Evolutionary conservation across 305 asterid species (phyloP), one percentile per base, ranked within the genome.

Genomic region (Fraxinus sp.): DNA sequence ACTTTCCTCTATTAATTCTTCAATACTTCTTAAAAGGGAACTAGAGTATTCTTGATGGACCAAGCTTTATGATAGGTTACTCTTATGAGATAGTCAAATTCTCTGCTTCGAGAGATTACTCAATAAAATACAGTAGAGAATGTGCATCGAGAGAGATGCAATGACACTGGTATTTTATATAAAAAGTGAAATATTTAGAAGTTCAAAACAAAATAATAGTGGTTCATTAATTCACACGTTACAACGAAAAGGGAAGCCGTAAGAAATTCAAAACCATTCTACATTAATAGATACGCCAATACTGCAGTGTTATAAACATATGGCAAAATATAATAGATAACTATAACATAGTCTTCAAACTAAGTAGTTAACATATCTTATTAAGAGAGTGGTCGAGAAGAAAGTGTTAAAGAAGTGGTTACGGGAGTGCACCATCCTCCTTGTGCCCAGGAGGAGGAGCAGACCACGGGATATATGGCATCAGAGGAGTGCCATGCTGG

Each of bases 401-500:
- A 28, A 28, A 28, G 32, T 28, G 32, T 28, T 28, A 28, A 22
- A 0, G 24, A 16, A 57, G 35, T 64, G 44, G 41, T 24, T 83
- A 88, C 13, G 88, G 88, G 41, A 78, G n/a, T 0, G 79, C 80
- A 3, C 35, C 26, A 7, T n/a, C 59, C 10, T 83, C 83, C 2
- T 59, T 62, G 75, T 11, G 74, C 33, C 35, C 70, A 8, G 92
- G 89, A 66, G 93, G 84, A 44, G 92, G 85, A 22, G 89, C 81
- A 35, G 88, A 88, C 84, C 79, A 79, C 33, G 93, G 93, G 77
- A 90, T 83, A 13, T 79, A 87, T 20, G 93, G 93, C 87, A 85
- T 73, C 30, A 87, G 79, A 32, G 93, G 93, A 80, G 93, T 85
- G 7, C 87, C 93, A 78, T 90, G 93, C 44, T 90, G 88, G 80